Evolutionary conservation across 352 stramenopile genomes (phyloP), one percentile per base, ranked within the genome.

Genomic region (Phytophthora cactorum): DNA sequence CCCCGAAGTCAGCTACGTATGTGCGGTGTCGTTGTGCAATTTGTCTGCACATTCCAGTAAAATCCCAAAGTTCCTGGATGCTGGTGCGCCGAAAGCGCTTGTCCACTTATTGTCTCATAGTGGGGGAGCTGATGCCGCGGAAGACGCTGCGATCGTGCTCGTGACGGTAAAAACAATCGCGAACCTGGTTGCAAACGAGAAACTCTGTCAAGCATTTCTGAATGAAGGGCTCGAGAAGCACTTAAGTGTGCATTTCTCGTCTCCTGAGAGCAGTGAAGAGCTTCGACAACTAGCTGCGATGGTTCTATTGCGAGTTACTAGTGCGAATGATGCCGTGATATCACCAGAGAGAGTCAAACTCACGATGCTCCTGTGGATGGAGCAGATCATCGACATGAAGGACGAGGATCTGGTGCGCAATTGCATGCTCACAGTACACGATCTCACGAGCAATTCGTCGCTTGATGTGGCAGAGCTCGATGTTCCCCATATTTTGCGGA

Each of bases 301-400:
- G 82, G 77, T 91, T 39, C 56, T 94, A 2, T 63, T 94, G 25
- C 74, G 84, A 9, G 80, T 90, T 38, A 89, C 86, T 5, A 92
- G 86, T 47, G 79, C 82, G 14, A 91, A 91, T 56, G 83, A 92
- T 45, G 80, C 82, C 0, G 59, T 91, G 52, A 80, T 91, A 59
- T 89, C 81, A 12, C 66, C 83, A 0, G 86, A 92, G n/a, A 79
- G 77, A 53, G 53, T 90, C 4, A 88, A 86, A 45, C 63, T 78
- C 38, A 81, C 78, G 12, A 82, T 90, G 46, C 83, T 92, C 9
- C 70, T 88, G 4, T 92, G 84, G 84, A 91, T 91, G 84, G 82
- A 92, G 57, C 80, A 92, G 65, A 92, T 92, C 59, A 89, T 91
- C 45, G 65, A 75, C 44, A 92, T 92, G 80, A 83, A 89, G 34